Conservation (phyloP, 2,329 filamentous ascomycete genomes). For the Microthyrium microscopicum region DNA sequence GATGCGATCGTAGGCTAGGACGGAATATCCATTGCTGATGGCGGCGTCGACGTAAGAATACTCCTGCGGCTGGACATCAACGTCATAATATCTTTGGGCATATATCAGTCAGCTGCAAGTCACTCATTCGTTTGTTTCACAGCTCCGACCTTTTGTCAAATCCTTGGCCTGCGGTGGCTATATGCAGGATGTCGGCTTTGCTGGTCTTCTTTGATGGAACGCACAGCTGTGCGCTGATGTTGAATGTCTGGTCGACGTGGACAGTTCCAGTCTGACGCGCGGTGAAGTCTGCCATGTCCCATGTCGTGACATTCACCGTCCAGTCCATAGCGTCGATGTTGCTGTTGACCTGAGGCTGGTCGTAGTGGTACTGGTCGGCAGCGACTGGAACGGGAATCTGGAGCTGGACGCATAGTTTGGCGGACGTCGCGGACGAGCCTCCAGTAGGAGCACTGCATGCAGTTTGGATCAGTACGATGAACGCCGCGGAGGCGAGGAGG, state of each 20-base stretch:
- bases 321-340: slow-evolving; percentile 10
- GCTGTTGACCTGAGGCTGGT: slow-evolving; percentile 9
- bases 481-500: background rate
- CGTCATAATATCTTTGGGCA: slow-evolving; percentile 22
- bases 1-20: slow-evolving; percentile 24
- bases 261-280: no score
- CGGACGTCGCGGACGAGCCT: background rate
- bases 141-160: no score
- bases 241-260: slow-evolving; percentile 6
- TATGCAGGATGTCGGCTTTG: slow-evolving; percentile 16
- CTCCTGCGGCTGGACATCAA: slow-evolving; percentile 15
- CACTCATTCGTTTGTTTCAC: no score
- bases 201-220: slow-evolving; percentile 1
- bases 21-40: slow-evolving; percentile 21
- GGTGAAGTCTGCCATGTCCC: slow-evolving; percentile 3
- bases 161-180: slow-evolving; percentile 24
- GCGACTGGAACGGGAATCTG: slow-evolving; percentile 9
- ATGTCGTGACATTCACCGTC: slow-evolving; percentile 8
- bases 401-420: slow-evolving; percentile 8
- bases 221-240: slow-evolving; percentile 10
- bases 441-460: background rate
- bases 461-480: background rate
- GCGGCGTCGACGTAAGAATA: slow-evolving; percentile 23
- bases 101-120: slow-evolving; percentile 16
- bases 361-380: slow-evolving; percentile 7